Conservation (phyloP, 441 rosid species). For the Hura crepitans region DNA sequence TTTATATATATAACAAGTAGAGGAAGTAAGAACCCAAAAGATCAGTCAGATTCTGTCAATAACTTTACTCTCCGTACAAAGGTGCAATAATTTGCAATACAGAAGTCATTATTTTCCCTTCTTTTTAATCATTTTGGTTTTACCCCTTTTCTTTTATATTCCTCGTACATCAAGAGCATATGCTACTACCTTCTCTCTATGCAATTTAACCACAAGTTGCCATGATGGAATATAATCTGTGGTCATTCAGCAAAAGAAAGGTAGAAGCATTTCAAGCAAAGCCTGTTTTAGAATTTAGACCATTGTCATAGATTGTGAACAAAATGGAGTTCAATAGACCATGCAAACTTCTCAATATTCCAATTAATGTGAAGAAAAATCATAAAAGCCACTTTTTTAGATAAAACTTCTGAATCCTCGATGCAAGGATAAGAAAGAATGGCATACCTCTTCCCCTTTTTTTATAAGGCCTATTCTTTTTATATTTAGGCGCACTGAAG, state of each 20-base stretch:
- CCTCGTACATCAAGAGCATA: background rate
- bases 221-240: background rate
- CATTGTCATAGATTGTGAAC: background rate
- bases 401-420: background rate
- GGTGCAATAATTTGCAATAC: background rate
- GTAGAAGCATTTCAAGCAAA: conserved; percentile 1
- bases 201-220: background rate
- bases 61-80: background rate
- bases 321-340: conserved; percentile 7
- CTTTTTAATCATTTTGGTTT: background rate
- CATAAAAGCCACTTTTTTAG: background rate
- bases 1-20: background rate
- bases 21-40: background rate
- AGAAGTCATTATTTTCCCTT: background rate
- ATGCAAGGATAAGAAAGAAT: background rate
- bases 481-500: conserved; percentile 86
- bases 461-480: conserved; percentile 64
- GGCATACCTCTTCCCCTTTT: conserved; percentile 81
- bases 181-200: background rate
- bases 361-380: background rate
- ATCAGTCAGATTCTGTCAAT: background rate
- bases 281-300: background rate
- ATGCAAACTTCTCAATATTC: background rate
- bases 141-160: background rate
- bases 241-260: background rate